phyloP scores from a whole-genome alignment of 2,329 filamentous ascomycete species.

The Myriosclerotinia scirpicola region DNA sequence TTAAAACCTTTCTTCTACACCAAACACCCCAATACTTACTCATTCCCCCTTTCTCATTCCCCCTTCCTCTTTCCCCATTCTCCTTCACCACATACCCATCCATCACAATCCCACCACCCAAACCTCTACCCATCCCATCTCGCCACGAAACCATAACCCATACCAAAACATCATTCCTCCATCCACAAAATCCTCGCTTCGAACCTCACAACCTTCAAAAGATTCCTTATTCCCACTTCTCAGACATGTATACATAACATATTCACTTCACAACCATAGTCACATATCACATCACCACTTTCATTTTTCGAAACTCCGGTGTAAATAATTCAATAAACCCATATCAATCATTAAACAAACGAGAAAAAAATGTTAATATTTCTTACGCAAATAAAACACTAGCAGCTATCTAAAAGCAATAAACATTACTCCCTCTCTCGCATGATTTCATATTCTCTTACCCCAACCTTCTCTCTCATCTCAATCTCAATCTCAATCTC shows the following conservation, averaged over 20 bases:
- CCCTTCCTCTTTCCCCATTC: no score
- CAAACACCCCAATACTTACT: no score
- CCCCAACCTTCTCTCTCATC: background rate
- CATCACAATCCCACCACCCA: no score
- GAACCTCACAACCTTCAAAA: background rate
- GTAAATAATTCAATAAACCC: background rate
- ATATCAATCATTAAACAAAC: background rate
- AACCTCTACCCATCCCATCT: no score
- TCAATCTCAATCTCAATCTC: no score
- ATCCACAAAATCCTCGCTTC: no score
- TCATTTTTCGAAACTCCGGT: background rate
- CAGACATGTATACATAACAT: background rate
- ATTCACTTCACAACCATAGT: background rate
- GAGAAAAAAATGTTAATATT: background rate
- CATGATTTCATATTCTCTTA: background rate
- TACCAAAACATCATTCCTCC: no score
- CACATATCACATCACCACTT: no score
- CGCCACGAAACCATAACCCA: no score
- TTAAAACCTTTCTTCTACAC: no score
- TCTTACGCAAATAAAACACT: background rate
- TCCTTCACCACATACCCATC: no score
- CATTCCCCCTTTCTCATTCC: no score
- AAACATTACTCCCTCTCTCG: background rate
- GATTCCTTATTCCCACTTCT: background rate
- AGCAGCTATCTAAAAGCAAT: background rate